Conservation (phyloP, 495 filamentous ascomycete species). For the Xylaria grammica region DNA sequence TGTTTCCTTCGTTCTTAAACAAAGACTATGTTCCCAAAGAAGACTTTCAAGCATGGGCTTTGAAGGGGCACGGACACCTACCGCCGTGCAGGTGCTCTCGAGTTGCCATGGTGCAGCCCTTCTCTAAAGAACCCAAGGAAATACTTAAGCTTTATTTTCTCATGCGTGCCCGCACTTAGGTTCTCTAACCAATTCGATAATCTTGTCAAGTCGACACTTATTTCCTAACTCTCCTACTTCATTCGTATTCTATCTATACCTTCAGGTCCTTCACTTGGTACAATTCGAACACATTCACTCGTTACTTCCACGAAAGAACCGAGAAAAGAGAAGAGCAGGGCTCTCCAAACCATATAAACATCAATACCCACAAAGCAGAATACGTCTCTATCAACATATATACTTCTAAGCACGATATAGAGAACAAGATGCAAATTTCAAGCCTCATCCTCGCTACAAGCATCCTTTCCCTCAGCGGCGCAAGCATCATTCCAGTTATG, state of each 20-base stretch:
- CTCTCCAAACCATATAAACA: not conserved
- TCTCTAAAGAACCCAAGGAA: not conserved
- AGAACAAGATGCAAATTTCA: constrained; percentile 13
- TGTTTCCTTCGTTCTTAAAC: no score
- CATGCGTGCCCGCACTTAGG: no score
- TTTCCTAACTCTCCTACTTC: not conserved
- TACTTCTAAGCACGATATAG: not conserved
- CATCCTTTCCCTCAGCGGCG: constrained; percentile 1
- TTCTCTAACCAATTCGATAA: not conserved
- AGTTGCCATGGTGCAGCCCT: not conserved
- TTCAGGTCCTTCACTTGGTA: not conserved
- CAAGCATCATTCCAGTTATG: constrained; percentile 10
- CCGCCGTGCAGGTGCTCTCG: no score
- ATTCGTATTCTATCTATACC: not conserved
- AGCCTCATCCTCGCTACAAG: not conserved
- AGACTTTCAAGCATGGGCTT: not conserved
- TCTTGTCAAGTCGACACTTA: not conserved
- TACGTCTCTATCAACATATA: not conserved
- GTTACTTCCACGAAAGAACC: not conserved
- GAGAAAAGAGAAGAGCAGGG: not conserved
- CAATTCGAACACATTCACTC: not conserved
- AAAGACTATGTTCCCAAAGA: no score
- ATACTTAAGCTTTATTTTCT: constrained; percentile 3
- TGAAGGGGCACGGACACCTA: not conserved
- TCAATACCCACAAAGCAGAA: not conserved